Evolutionary conservation across 768 basidiomycete genomes (phyloP).

Genomic region (Trametes cinnabarina): DNA sequence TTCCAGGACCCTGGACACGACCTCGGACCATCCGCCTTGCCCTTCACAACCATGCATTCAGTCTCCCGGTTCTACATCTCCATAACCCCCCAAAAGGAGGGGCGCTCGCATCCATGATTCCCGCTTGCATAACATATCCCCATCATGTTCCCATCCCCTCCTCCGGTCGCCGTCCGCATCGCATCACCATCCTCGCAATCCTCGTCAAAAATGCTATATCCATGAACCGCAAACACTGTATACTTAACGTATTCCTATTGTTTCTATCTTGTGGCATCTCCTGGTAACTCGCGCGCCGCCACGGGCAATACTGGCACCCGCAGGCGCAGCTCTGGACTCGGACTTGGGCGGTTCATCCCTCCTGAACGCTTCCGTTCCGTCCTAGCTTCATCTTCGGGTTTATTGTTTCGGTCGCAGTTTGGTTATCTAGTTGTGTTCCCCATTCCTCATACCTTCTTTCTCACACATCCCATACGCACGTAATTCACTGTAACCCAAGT

Average conservation of each 20-base stretch:
- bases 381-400: neutral
- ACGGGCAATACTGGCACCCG: neutral
- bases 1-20: neutral
- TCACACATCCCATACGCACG: neutral
- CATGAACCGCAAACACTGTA: constrained; percentile 12
- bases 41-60: neutral
- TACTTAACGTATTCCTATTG: constrained; percentile 11
- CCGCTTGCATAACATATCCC: constrained; percentile 5
- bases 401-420: constrained; percentile 3
- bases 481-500: neutral
- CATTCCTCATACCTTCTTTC: neutral
- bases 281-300: constrained; percentile 11
- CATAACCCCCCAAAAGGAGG: neutral
- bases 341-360: neutral
- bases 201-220: constrained; percentile 18
- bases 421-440: neutral
- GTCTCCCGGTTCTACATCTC: neutral
- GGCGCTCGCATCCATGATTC: constrained; percentile 6
- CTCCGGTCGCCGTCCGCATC: neutral
- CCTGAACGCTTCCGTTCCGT: constrained; percentile 1
- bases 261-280: constrained; percentile 2
- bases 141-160: neutral
- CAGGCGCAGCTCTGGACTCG: neutral
- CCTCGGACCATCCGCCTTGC: neutral
- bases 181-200: neutral